These are phyloP conservation scores for Lentinula detonsa DNA, from an alignment of 768 basidiomycete species.

Conservation along the genomic window DNA sequence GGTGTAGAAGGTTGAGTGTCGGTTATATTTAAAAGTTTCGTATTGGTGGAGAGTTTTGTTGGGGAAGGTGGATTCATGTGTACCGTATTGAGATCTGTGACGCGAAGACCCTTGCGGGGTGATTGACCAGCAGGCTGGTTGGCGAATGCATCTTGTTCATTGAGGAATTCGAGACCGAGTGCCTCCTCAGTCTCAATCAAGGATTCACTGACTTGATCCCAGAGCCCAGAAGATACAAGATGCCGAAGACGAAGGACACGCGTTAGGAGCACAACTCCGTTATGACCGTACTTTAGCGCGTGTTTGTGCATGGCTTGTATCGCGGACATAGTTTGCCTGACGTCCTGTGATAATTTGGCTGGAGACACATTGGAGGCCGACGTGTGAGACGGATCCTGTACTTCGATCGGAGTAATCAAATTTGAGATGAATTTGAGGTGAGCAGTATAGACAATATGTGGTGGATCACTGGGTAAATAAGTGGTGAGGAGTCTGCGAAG, in stretches of 20 bases:
- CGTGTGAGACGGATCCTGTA: slow-evolving; percentile 19
- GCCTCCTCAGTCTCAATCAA: slow-evolving; percentile 43
- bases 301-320: slow-evolving; percentile 26
- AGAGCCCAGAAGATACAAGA: slow-evolving; percentile 47
- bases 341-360: slow-evolving; percentile 13
- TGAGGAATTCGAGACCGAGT: slow-evolving; percentile 32
- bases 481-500: slow-evolving; percentile 46
- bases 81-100: background rate
- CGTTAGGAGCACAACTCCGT: slow-evolving; percentile 40
- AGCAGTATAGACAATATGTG: slow-evolving; percentile 45
- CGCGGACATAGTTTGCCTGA: slow-evolving; percentile 23
- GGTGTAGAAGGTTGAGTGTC: background rate
- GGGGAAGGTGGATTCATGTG: slow-evolving; percentile 5
- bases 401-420: slow-evolving; percentile 16
- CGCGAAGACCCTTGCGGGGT: slow-evolving; percentile 3
- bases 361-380: slow-evolving; percentile 10
- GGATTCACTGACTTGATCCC: slow-evolving; percentile 44
- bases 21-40: background rate
- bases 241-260: slow-evolving; percentile 53
- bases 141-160: slow-evolving; percentile 7
- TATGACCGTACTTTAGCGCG: slow-evolving; percentile 27
- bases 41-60: background rate
- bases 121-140: slow-evolving; percentile 9
- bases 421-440: slow-evolving; percentile 51
- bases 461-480: slow-evolving; percentile 44